Base-by-base conservation (phyloP, 2,329 filamentous ascomycete genomes). In the Dactylella cylindrospora region DNA sequence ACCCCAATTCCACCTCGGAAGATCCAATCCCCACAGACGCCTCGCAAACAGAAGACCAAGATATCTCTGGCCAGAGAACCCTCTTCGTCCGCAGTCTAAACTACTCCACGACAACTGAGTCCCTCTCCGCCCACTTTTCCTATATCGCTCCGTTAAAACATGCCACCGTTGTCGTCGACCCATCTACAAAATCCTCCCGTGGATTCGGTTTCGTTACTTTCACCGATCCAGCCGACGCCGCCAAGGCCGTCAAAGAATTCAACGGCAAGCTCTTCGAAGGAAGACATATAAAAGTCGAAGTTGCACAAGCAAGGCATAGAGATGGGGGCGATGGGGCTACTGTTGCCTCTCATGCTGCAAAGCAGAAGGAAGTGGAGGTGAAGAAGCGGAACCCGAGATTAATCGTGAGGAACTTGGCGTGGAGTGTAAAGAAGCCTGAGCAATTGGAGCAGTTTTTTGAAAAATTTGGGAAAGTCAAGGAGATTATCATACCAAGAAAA, bases 131-230 rank as follows among this genome's bases (percentile, higher is more conserved):
- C 59, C 85, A 90, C 73, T 98, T 98, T 75, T 97, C 93, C 5
- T 83, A 96, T 72, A 86, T 90, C 60, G 97, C 88, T 70, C 90
- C 94, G 5, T 82, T 98, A 71, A 97, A 96, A 74, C 91, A 97
- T 74, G 91, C 93, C 46, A 88, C 86, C n/a, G 90, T 95, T 3
- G 90, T 98, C 31, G 76, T 85, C 53, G 91, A 98, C 72, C 83
- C 86, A 12, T 79, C 84, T 66, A 95, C 90, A 1, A 95, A 95
- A 71, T 77, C 84, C 68, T 96, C 89, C 10, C 86, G 88, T 71
- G 91, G 93, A 13, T 98, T 90, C 73, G 93, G 93, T 47, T 98
- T 98, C 74, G 91, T 98, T 54, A 97, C 93, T 1, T 93, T 98
- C 70, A 88, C 90, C 68, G 93, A 98, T 71, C 81, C 86, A 23